These are phyloP conservation scores for Boletus reticulatus DNA, from an alignment of 768 basidiomycete species.

Conservation along the genomic window DNA sequence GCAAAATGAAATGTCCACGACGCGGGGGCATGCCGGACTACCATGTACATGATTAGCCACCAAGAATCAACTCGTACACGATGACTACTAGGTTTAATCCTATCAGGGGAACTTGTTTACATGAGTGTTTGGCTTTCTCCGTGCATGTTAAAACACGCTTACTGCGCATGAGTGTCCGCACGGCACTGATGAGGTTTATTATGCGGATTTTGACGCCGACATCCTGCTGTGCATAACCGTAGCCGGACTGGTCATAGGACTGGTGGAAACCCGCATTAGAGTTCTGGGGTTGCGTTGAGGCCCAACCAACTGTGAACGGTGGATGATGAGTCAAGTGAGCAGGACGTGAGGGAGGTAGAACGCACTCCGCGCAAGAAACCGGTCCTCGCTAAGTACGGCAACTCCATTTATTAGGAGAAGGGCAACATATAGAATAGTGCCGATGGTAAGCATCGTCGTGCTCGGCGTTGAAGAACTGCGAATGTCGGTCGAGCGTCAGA, in stretches of 20 bases:
- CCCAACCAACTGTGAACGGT: conserved; percentile 77
- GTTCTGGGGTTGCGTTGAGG: conserved; percentile 61
- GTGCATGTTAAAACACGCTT: conserved; percentile 39
- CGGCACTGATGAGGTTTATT: conserved; percentile 91
- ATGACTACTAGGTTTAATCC: conserved; percentile 84
- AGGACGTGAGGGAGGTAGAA: conserved; percentile 15
- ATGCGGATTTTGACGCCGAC: conserved; percentile 79
- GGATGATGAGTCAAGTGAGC: conserved; percentile 16
- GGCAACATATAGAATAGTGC: conserved; percentile 78
- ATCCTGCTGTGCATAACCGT: conserved; percentile 53
- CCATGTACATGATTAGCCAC: conserved; percentile 38
- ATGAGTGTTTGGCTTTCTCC: conserved; percentile 17
- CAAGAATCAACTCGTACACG: conserved; percentile 76
- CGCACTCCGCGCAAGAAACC: conserved; percentile 91
- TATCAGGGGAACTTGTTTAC: conserved; percentile 81
- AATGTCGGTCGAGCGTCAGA: neutral
- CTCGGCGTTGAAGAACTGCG: conserved; percentile 7
- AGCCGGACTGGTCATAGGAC: conserved; percentile 63
- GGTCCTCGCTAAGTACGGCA: conserved; percentile 93
- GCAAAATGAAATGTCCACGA: conserved; percentile 16
- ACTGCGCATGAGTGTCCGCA: conserved; percentile 97
- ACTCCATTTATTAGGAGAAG: conserved; percentile 92
- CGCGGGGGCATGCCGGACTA: conserved; percentile 9
- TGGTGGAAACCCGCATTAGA: conserved; percentile 59
- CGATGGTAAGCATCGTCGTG: conserved; percentile 54